These are phyloP conservation scores for Raphanus hybrid DNA, from an alignment of 441 rosid genomes.

Conservation along the genomic window DNA sequence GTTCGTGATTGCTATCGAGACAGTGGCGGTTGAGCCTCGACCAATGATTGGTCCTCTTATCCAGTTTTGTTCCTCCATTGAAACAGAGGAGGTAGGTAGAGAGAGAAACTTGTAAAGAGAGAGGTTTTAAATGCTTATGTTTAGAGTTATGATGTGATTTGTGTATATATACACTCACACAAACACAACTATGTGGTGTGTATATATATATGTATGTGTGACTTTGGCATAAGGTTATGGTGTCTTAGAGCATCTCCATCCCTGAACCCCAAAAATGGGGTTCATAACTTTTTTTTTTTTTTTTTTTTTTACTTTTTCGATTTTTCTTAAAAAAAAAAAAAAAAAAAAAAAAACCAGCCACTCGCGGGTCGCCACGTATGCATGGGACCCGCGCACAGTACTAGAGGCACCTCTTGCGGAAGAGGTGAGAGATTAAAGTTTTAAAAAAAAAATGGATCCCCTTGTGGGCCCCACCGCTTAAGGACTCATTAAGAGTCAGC, in stretches of 20 bases:
- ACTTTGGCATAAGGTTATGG: slow-evolving; percentile 46
- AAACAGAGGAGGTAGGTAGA: slow-evolving; percentile 11
- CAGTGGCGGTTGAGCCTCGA: slow-evolving; percentile 85
- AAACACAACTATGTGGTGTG: slow-evolving; percentile 15
- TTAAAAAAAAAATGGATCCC: too few relatives aligned
- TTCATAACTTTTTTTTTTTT: too few relatives aligned
- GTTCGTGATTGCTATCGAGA: slow-evolving; percentile 64
- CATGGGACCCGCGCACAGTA: too few relatives aligned
- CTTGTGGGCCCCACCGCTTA: too few relatives aligned
- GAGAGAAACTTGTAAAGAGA: slow-evolving; percentile 1
- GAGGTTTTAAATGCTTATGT: slow-evolving; percentile 31
- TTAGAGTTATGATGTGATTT: slow-evolving; percentile 38
- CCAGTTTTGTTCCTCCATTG: slow-evolving; percentile 68
- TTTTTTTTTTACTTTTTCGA: too few relatives aligned
- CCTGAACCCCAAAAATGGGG: too few relatives aligned
- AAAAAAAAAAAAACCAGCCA: too few relatives aligned
- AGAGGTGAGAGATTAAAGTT: too few relatives aligned
- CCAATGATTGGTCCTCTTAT: slow-evolving; percentile 81
- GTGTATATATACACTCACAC: slow-evolving; percentile 32
- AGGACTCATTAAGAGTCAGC: too few relatives aligned
- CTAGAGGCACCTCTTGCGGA: too few relatives aligned
- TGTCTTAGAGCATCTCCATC: slow-evolving; percentile 16
- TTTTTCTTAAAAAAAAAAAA: too few relatives aligned
- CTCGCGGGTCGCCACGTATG: too few relatives aligned
- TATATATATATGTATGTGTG: slow-evolving; percentile 21